phyloP scores from a whole-genome alignment of 768 basidiomycete genomes.

The Boletus coccyginus region DNA sequence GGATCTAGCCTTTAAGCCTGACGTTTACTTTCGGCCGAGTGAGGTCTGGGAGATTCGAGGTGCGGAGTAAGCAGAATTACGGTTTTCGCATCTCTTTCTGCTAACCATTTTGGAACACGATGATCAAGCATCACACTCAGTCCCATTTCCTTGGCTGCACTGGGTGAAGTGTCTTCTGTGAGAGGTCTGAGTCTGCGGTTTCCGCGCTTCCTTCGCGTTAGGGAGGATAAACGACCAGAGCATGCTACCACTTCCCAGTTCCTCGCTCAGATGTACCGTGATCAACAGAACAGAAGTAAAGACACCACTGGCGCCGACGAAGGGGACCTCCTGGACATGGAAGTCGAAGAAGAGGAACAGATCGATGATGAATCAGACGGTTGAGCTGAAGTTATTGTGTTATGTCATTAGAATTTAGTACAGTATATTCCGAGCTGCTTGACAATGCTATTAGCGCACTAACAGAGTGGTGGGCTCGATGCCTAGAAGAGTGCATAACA shows the following conservation, averaged over 20 bases:
- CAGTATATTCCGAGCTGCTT: neutral
- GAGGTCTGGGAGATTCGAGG: conserved; percentile 91
- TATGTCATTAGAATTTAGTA: neutral
- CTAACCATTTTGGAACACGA: conserved; percentile 5
- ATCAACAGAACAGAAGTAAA: conserved; percentile 48
- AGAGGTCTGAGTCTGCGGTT: conserved; percentile 84
- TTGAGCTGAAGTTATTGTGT: neutral
- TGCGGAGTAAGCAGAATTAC: conserved; percentile 50
- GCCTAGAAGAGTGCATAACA: too few relatives aligned
- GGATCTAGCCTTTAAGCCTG: conserved; percentile 53
- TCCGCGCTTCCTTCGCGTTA: conserved; percentile 74
- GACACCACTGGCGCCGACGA: conserved; percentile 46
- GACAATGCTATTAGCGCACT: neutral
- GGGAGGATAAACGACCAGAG: conserved; percentile 73
- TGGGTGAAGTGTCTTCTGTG: conserved; percentile 50
- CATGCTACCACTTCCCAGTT: conserved; percentile 71
- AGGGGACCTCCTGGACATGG: conserved; percentile 59
- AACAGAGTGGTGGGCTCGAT: neutral
- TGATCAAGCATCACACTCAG: conserved; percentile 69
- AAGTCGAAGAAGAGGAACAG: conserved; percentile 31
- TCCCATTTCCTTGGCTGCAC: conserved; percentile 80
- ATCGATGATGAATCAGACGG: conserved; percentile 31
- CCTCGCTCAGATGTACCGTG: conserved; percentile 64
- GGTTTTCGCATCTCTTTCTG: neutral
- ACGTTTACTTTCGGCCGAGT: conserved; percentile 66